Base-by-base conservation (phyloP, 1,284 basidiomycete species). In the Schizophyllum commune region DNA sequence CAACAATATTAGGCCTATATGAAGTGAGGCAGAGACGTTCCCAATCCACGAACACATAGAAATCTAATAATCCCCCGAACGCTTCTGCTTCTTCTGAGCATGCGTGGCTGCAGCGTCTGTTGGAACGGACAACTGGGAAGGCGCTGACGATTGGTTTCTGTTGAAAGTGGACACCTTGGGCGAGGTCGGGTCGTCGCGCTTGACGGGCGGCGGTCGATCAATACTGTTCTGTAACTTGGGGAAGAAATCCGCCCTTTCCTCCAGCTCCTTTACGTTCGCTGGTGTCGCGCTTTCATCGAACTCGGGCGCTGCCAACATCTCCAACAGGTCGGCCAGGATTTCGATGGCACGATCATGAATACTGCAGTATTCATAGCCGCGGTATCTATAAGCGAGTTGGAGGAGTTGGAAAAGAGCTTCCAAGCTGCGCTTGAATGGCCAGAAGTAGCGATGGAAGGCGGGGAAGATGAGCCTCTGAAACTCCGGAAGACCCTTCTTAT, bases 361-460 rank as follows among this genome's bases (percentile, higher is more conserved):
- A 13, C 33, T 39, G 32, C 32, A 27, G 27, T 58, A 58, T 39
- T 27, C 71, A 5, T 72, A 73, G 4, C 68, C 63, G 68, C 62
- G 1, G 64, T 52, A 8, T 63, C 32, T 5, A 8, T 47, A 47
- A 47, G 39, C 39, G 39, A 47, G 2, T 9, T 17, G 39, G 39
- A 47, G 8, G 39, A 47, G 39, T 9, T 47, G 2, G 39, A 47
- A 47, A 17, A 13, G 17, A 13, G 13, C 13, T 3, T 2, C 3
- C 13, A 47, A 2, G 4, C 4, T 8, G 8, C 9, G 4, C 39
- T 47, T 47, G 39, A 47, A 47, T 13, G 39, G 17, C 17, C 2
- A 3, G 39, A 47, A 47, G 39, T 47, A 47, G 4, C 4, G 3
- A 11, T 11, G 9, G 8, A 47, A 47, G 17, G 2, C 3, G 13